Conservation (phyloP, 2,329 filamentous ascomycete genomes). For the Aspergillus aculeatus region DNA sequence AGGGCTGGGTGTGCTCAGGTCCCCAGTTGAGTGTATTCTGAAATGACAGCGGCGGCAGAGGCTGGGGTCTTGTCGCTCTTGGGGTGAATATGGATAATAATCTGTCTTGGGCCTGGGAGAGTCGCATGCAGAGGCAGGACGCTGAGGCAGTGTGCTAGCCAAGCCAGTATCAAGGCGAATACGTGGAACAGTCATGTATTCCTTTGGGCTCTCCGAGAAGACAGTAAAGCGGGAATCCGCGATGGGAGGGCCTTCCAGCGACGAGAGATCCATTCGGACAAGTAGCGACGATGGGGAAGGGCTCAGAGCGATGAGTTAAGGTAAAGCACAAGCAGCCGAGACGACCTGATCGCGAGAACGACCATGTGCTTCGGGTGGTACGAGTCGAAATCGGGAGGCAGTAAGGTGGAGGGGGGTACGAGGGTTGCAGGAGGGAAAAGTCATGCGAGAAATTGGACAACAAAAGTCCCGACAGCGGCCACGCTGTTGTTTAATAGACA, state of each 20-base stretch:
- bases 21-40: neutral
- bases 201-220: neutral
- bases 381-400: neutral
- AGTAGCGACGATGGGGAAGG: neutral
- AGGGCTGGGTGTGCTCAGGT: neutral
- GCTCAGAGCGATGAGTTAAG: neutral
- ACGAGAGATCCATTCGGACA: constrained; percentile 33
- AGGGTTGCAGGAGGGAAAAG: neutral
- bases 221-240: constrained; percentile 20
- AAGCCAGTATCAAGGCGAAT: constrained; percentile 11
- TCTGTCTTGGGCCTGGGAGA: constrained; percentile 2
- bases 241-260: constrained; percentile 36
- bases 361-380: neutral
- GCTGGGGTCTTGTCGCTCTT: neutral
- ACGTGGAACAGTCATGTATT: constrained; percentile 8
- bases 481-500: constrained; percentile 1
- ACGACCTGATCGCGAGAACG: neutral
- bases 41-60: constrained; percentile 8
- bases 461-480: neutral
- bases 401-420: neutral
- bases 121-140: constrained; percentile 19
- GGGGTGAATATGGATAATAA: neutral
- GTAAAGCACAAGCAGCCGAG: neutral
- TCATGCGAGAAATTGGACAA: neutral
- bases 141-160: constrained; percentile 8